phyloP scores from a whole-genome alignment of 2,329 filamentous ascomycete species.

The Trichothecium sympodiale region DNA sequence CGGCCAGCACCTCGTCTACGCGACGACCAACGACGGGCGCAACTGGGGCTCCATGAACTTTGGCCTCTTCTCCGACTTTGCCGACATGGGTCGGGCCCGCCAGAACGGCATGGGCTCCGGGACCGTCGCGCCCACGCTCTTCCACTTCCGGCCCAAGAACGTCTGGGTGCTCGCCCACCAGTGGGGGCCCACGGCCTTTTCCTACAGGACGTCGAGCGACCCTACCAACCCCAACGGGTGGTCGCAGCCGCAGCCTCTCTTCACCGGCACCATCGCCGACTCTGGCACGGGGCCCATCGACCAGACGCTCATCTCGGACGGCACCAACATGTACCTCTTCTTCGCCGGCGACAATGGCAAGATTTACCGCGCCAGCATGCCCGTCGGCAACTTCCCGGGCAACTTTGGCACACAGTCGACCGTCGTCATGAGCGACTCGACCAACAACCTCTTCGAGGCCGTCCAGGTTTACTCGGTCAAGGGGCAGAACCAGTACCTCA shows the following conservation, averaged over 20 bases:
- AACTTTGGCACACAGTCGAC: slow-evolving; percentile 42
- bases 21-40: slow-evolving; percentile 30
- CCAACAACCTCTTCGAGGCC: slow-evolving; percentile 51
- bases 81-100: slow-evolving; percentile 34
- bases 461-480: slow-evolving; percentile 53
- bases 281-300: slow-evolving; percentile 47
- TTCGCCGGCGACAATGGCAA: slow-evolving; percentile 56
- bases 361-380: slow-evolving; percentile 54
- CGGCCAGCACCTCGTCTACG: slow-evolving; percentile 50
- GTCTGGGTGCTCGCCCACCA: slow-evolving; percentile 57
- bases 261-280: slow-evolving; percentile 39
- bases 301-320: slow-evolving; percentile 52
- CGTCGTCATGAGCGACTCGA: slow-evolving; percentile 39
- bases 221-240: slow-evolving; percentile 47
- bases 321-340: slow-evolving; percentile 53
- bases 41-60: slow-evolving; percentile 50
- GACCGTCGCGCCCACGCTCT: slow-evolving; percentile 49
- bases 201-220: slow-evolving; percentile 47
- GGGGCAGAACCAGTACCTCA: slow-evolving; percentile 47
- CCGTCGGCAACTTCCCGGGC: slow-evolving; percentile 49
- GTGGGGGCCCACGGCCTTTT: slow-evolving; percentile 49
- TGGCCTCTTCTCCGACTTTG: slow-evolving; percentile 40
- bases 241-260: slow-evolving; percentile 42
- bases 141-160: slow-evolving; percentile 50
- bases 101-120: slow-evolving; percentile 38